phyloP scores from a whole-genome alignment of 2,329 filamentous ascomycete species.

The Chlorencoelia australis region DNA sequence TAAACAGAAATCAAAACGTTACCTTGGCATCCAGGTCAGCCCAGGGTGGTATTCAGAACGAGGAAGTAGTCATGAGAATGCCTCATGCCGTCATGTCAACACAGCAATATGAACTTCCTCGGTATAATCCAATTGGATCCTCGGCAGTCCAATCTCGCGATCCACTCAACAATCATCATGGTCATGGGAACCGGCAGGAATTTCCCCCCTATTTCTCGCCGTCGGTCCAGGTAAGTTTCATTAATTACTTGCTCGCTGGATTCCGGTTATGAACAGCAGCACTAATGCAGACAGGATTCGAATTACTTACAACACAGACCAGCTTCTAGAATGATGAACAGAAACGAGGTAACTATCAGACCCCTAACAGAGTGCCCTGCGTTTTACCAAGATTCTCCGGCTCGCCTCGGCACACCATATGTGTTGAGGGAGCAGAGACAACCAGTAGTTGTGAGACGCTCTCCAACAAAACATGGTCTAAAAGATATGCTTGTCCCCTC shows the following conservation, averaged over 20 bases:
- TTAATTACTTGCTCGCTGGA: no score
- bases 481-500: conserved; percentile 27
- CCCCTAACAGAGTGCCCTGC: conserved; percentile 15
- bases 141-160: no score
- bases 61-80: no score
- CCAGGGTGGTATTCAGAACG: no score
- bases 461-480: conserved; percentile 18
- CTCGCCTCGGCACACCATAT: conserved; percentile 11
- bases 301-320: conserved; percentile 13
- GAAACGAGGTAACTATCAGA: conserved; percentile 22
- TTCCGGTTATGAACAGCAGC: no score
- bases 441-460: conserved; percentile 23
- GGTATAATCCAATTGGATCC: no score
- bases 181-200: no score
- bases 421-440: conserved; percentile 14
- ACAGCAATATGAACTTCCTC: background rate
- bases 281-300: conserved; percentile 6
- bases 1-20: conserved; percentile 17
- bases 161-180: no score
- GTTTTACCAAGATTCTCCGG: conserved; percentile 14
- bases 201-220: no score
- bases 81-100: background rate
- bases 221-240: no score
- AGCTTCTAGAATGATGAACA: conserved; percentile 7
- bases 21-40: no score